phyloP scores from a whole-genome alignment of 1,139 yeast genomes.

The Yamadazyma atmosphaerica region DNA sequence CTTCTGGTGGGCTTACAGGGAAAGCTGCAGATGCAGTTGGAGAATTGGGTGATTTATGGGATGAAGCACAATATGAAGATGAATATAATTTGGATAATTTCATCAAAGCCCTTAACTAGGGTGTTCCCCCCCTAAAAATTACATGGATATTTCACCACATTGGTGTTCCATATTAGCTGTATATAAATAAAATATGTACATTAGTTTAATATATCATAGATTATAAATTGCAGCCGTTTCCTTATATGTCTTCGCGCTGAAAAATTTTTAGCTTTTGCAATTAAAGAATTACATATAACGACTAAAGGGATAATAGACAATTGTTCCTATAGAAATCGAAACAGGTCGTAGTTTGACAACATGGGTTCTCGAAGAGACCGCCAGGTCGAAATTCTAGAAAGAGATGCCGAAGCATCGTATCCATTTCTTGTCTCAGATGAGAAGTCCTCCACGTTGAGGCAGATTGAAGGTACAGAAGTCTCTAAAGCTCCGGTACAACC shows the following conservation, averaged over 20 bases:
- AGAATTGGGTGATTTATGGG: conserved; percentile 95
- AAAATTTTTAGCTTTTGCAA: neutral
- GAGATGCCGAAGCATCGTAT: conserved; percentile 58
- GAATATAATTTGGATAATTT: conserved; percentile 93
- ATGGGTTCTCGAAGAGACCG: too few relatives aligned
- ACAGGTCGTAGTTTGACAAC: too few relatives aligned
- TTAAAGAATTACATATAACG: neutral
- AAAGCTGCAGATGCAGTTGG: conserved; percentile 75
- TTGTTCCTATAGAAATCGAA: too few relatives aligned
- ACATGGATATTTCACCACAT: neutral
- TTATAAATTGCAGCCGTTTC: too few relatives aligned
- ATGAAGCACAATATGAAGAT: conserved; percentile 92
- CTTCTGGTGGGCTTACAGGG: conserved; percentile 61
- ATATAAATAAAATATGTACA: conserved; percentile 1
- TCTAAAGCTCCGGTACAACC: neutral
- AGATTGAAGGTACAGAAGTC: conserved; percentile 26
- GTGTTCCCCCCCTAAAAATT: too few relatives aligned
- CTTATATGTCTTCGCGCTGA: neutral
- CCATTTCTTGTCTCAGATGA: conserved; percentile 75
- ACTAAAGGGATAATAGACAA: neutral
- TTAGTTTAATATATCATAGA: conserved; percentile 4
- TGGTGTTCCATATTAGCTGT: neutral
- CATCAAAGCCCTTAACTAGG: conserved; percentile 66
- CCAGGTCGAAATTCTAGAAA: conserved; percentile 34
- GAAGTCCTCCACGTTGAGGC: conserved; percentile 48